A percentile compares a stretch with the other conserved stretches of the same genome.
phyloP scores from a whole-genome alignment of 208 protist genomes.

The Leishmania guyanensis region DNA sequence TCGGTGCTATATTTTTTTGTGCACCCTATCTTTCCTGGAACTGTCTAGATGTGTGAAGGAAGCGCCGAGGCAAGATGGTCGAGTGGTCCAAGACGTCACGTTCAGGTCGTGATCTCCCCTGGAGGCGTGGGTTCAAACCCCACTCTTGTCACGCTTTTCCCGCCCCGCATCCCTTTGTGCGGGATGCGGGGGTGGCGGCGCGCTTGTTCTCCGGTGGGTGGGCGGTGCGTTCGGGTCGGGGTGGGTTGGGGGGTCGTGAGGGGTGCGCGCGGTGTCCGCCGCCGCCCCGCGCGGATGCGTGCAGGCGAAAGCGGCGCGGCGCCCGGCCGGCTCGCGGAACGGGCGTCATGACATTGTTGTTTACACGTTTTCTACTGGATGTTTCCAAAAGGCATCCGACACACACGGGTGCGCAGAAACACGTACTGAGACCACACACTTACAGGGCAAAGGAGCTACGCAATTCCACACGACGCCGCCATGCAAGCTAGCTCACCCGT shows the following conservation, averaged over 20 bases:
- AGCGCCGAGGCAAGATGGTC: conserved; percentile 38
- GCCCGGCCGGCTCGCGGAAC: not conserved
- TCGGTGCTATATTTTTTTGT: conserved; percentile 86
- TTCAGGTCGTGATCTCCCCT: conserved; percentile 58
- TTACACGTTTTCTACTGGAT: not conserved
- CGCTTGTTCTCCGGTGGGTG: not conserved
- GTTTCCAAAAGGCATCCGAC: not conserved
- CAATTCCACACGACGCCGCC: not conserved
- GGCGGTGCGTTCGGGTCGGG: not conserved
- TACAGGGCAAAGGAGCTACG: not conserved
- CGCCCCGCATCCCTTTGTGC: not conserved
- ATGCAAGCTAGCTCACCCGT: not conserved
- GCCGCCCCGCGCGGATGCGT: too few species aligned
- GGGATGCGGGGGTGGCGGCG: not conserved
- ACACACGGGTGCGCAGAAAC: not conserved
- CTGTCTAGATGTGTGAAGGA: not conserved
- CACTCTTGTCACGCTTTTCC: conserved; percentile 51
- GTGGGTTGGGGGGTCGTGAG: not conserved
- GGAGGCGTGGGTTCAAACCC: conserved; percentile 57
- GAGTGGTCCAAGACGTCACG: conserved; percentile 55
- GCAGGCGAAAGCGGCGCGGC: not conserved
- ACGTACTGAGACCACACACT: not conserved
- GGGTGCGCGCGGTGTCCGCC: not conserved
- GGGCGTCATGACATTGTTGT: not conserved
- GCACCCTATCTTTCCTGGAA: not conserved